Evolutionary conservation across 2,329 filamentous ascomycete species (phyloP).

Genomic region (Trichophyton rubrum): DNA sequence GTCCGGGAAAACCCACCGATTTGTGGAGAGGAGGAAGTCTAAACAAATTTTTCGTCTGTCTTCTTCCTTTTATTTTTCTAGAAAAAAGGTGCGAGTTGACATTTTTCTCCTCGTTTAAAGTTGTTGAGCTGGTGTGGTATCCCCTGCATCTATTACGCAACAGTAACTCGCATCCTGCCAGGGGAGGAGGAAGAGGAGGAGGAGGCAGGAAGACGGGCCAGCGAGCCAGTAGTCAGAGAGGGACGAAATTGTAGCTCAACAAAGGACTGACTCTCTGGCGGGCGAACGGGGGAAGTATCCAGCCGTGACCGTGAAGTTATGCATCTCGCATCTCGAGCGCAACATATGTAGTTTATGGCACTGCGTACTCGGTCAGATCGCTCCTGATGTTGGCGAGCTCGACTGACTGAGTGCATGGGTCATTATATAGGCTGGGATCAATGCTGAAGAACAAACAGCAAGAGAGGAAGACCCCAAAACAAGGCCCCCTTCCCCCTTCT

Average conservation of each 20-base stretch:
- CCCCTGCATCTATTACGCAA: slow-evolving; percentile 5
- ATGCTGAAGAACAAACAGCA: background rate
- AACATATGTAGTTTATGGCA: no score
- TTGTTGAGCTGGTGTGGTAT: background rate
- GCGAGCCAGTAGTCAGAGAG: background rate
- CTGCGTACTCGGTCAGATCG: no score
- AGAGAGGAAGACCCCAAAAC: no score
- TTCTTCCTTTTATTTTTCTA: background rate
- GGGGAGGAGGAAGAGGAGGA: background rate
- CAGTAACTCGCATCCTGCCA: background rate
- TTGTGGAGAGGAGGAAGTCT: slow-evolving; percentile 4
- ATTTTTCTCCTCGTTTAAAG: slow-evolving; percentile 3
- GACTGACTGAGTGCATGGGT: background rate
- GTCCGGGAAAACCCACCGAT: slow-evolving; percentile 1
- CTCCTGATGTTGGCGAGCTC: no score
- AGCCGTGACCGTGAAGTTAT: background rate
- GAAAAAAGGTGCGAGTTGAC: background rate
- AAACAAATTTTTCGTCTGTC: slow-evolving; percentile 3
- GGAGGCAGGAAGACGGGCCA: background rate
- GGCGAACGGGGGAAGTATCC: no score
- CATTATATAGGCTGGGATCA: background rate
- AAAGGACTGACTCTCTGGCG: no score
- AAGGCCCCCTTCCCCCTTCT: background rate
- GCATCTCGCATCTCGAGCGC: no score
- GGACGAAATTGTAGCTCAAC: background rate